Base-by-base conservation (phyloP, 208 protist species). In the Trypanosoma vivax region DNA sequence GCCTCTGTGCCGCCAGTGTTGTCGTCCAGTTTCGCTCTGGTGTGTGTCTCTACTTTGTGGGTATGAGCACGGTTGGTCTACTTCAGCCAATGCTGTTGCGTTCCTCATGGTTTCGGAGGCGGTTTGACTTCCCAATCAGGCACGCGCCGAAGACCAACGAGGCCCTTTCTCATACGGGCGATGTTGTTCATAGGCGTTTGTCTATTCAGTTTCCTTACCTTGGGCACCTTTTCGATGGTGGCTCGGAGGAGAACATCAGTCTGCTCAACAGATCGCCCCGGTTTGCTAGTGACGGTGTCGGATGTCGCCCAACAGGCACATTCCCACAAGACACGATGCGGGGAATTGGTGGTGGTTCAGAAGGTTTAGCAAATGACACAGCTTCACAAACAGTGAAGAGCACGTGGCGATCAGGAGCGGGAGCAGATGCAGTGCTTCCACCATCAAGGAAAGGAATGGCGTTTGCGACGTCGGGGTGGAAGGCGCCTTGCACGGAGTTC, bases 31-130 rank as follows among this genome's bases (percentile, higher is more conserved):
- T 94, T 43, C 79, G 76, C 39, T 43, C 79, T 13, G 87, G 87
- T 1, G 87, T 94, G 24, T 83, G 76, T 27, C 77, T 95, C n/a
- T 95, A 88, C 65, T 85, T 86, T 46, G 31, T 95, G 11, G 85
- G 88, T 35, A 89, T 95, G 80, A 89, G 73, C 50, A 40, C 82
- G 5, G 68, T 73, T 9, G 88, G 88, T 21, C 58, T 95, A 27
- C 49, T 92, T 38, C 88, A 92, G 54, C 84, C 88, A 11, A 24
- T 88, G 29, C 72, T 92, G 14, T 48, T 95, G 43, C 73, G 84
- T 13, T 47, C 57, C 10, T 31, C 40, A 5, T 19, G 25, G 23
- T 88, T 92, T 45, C 71, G 84, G 19, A 52, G 46, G 31, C 57
- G 52, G 28, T 66, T 87, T 43, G 47, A 70, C 23, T 88, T 95